Evolutionary conservation across 2,329 filamentous ascomycete species (phyloP).

Genomic region (Alternaria hordeiaustralica): DNA sequence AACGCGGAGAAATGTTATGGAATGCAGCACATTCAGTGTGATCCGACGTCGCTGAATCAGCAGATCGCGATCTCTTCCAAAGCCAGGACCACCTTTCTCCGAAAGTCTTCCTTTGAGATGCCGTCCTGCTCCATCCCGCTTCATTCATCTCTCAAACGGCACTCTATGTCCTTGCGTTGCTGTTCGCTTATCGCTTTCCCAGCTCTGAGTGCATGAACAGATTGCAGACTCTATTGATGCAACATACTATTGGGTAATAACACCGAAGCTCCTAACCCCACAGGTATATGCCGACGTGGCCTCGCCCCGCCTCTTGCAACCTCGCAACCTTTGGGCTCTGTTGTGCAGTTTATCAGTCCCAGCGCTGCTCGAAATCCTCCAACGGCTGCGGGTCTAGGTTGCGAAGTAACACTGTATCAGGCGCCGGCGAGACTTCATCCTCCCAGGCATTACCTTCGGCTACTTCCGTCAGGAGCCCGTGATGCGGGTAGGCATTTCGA

Average conservation of each 20-base stretch:
- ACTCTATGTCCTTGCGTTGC: background rate
- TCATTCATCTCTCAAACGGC: background rate
- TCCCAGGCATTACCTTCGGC: background rate
- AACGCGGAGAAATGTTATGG: background rate
- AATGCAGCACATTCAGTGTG: background rate
- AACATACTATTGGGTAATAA: background rate
- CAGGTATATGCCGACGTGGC: background rate
- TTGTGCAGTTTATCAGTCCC: background rate
- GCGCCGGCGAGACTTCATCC: background rate
- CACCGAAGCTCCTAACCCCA: background rate
- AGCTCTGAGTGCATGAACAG: background rate
- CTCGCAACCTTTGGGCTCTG: background rate
- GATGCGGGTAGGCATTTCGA: background rate
- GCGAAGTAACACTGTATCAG: background rate
- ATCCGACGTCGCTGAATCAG: too few relatives aligned
- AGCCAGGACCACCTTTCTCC: background rate
- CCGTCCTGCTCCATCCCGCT: background rate
- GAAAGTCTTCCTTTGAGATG: background rate
- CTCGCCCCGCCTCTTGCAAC: background rate
- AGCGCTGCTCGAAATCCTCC: background rate
- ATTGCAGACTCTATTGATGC: background rate
- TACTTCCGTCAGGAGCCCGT: background rate
- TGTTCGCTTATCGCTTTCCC: rapidly evolving
- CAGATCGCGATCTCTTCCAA: background rate
- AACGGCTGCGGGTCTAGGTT: background rate